Percentiles rank a stretch among this genome's conserved stretches.
Evolutionary conservation across 257 asterid species (phyloP).

Genomic region (Perilla frutescens): DNA sequence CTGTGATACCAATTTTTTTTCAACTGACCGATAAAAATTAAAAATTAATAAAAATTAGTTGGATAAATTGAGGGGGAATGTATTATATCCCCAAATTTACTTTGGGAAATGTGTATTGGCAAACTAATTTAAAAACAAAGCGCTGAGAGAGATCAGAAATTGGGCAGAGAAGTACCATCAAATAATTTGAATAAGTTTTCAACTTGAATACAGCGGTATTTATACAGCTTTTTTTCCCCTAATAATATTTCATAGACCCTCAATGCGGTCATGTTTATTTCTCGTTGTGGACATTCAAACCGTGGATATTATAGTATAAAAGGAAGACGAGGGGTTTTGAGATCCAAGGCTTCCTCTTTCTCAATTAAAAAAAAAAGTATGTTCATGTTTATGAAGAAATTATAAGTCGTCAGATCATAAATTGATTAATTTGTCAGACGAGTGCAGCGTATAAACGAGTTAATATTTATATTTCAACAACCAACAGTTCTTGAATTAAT

Average conservation of each 20-base stretch:
- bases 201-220: neutral
- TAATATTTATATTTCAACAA: conserved; percentile 11
- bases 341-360: too few species aligned
- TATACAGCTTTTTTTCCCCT: neutral
- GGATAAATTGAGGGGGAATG: too few species aligned
- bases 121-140: neutral
- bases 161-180: conserved; percentile 7
- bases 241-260: neutral
- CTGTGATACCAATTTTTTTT: too few species aligned
- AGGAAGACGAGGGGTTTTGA: too few species aligned
- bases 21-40: too few species aligned
- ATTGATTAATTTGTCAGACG: conserved; percentile 10
- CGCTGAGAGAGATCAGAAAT: neutral
- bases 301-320: too few species aligned
- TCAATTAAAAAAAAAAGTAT: neutral
- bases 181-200: conserved; percentile 13
- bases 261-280: too few species aligned
- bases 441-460: neutral
- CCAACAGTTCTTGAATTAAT: conserved; percentile 21
- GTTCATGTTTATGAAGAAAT: conserved; percentile 1
- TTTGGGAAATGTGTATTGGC: neutral
- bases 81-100: too few species aligned
- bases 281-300: too few species aligned
- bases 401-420: neutral
- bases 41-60: too few species aligned